These are phyloP conservation scores for Mycena leptocephala DNA, from an alignment of 768 basidiomycete species.

Conservation along the genomic window DNA sequence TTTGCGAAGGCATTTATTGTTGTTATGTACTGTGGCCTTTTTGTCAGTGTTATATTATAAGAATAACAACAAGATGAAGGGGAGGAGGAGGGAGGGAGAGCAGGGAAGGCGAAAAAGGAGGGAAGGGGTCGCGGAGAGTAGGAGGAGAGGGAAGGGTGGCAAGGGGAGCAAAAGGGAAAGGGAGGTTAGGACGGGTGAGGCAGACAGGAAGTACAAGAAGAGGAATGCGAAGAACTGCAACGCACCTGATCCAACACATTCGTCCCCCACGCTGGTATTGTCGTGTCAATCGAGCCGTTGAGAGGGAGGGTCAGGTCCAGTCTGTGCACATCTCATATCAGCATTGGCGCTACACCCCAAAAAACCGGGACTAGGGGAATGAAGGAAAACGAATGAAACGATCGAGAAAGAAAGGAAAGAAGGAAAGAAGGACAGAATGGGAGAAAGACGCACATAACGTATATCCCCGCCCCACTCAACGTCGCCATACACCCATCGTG, in stretches of 20 bases:
- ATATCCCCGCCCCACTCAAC: conserved; percentile 87
- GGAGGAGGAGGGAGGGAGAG: no score
- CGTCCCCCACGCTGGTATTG: conserved; percentile 73
- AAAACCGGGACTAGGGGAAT: not conserved
- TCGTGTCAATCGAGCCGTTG: conserved; percentile 77
- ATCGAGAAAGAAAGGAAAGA: no score
- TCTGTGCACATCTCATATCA: conserved; percentile 62
- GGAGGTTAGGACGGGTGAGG: no score
- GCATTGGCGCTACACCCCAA: no score
- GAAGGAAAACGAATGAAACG: not conserved
- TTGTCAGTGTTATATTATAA: not conserved
- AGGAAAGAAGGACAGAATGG: conserved; percentile 52
- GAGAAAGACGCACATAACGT: no score
- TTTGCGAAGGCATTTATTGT: conserved; percentile 74
- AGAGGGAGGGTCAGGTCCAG: conserved; percentile 88
- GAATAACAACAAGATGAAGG: no score
- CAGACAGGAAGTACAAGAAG: not conserved
- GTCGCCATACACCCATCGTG: conserved; percentile 91
- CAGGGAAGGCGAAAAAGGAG: no score
- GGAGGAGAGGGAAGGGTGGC: no score
- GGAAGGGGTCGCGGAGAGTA: no score
- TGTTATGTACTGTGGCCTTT: conserved; percentile 64
- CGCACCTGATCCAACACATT: conserved; percentile 65
- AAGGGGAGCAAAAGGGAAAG: no score
- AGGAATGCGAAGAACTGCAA: not conserved